Evolutionary conservation across 352 stramenopile species (phyloP).

Genomic region (Phytopythium oedochilum): DNA sequence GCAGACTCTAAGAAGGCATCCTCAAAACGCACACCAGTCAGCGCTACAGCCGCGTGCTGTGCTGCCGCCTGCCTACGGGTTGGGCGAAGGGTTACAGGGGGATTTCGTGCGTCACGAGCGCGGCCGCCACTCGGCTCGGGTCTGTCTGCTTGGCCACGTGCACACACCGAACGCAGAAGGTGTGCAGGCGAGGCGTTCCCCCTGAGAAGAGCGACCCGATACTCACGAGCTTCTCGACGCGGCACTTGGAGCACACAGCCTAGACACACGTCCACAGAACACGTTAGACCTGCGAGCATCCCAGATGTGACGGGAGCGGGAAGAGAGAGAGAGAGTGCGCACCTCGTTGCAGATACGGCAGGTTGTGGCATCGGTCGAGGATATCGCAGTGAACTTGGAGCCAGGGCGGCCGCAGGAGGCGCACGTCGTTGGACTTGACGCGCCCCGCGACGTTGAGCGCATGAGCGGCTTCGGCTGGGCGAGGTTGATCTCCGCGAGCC

Average conservation of each 20-base stretch:
- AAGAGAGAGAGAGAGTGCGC: background rate
- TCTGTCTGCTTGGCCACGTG: conserved; percentile 1
- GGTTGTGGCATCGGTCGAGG: background rate
- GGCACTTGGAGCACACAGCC: conserved; percentile 8
- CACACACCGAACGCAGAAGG: conserved; percentile 4
- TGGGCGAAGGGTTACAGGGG: too few species aligned
- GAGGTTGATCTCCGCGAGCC: conserved; percentile 6
- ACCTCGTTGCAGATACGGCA: conserved; percentile 8
- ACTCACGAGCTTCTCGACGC: conserved; percentile 1
- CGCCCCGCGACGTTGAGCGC: background rate
- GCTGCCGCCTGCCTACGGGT: too few species aligned
- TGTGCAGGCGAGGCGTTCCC: background rate
- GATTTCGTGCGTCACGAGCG: background rate
- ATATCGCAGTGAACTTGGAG: conserved; percentile 2
- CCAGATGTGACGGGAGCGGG: too few species aligned
- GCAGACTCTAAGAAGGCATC: too few species aligned
- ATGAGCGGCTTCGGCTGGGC: conserved; percentile 5
- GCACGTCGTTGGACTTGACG: background rate
- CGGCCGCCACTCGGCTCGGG: background rate
- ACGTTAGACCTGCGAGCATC: background rate
- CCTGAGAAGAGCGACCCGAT: background rate
- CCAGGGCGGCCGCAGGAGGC: background rate
- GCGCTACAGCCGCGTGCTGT: too few species aligned
- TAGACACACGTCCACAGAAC: background rate
- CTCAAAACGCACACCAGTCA: too few species aligned